These are phyloP conservation scores for Rubia yunnanensis DNA, from an alignment of 257 asterid species.

Conservation along the genomic window DNA sequence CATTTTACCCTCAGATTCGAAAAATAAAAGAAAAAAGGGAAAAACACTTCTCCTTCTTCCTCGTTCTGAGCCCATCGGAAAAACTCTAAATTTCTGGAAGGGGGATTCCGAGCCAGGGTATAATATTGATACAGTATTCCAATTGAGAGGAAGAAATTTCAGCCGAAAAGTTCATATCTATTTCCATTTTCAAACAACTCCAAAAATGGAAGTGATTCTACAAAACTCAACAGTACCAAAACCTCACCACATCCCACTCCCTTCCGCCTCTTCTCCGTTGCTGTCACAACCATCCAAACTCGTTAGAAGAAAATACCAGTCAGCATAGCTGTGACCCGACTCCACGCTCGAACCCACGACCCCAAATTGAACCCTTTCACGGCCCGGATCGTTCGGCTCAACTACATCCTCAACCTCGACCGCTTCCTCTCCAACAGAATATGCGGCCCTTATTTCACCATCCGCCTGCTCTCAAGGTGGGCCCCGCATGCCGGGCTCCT, in stretches of 20 bases:
- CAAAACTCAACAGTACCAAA: conserved; percentile 12
- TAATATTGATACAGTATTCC: too few relatives aligned
- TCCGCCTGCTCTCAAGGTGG: conserved; percentile 65
- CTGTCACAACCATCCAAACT: conserved; percentile 39
- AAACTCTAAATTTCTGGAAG: too few relatives aligned
- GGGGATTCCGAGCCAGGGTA: too few relatives aligned
- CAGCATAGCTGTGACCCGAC: conserved; percentile 80
- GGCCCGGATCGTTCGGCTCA: conserved; percentile 45
- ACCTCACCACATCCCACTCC: conserved; percentile 10
- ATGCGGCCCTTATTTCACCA: conserved; percentile 57
- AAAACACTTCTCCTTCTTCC: too few relatives aligned
- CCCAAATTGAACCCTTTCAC: conserved; percentile 56
- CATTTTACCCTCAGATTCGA: too few relatives aligned
- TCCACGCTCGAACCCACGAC: conserved; percentile 62
- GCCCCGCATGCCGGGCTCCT: conserved; percentile 52
- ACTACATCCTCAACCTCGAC: conserved; percentile 52
- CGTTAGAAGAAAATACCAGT: conserved; percentile 75
- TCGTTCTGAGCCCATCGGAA: too few relatives aligned
- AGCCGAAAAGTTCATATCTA: too few relatives aligned
- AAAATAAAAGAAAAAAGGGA: too few relatives aligned
- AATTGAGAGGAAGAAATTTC: too few relatives aligned
- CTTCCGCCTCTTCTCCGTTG: conserved; percentile 15
- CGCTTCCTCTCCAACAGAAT: conserved; percentile 37
- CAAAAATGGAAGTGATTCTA: conserved; percentile 41
- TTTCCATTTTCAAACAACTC: neutral